Evolutionary conservation across 2,329 filamentous ascomycete genomes (phyloP).

Genomic region (Colletotrichum simmondsii): DNA sequence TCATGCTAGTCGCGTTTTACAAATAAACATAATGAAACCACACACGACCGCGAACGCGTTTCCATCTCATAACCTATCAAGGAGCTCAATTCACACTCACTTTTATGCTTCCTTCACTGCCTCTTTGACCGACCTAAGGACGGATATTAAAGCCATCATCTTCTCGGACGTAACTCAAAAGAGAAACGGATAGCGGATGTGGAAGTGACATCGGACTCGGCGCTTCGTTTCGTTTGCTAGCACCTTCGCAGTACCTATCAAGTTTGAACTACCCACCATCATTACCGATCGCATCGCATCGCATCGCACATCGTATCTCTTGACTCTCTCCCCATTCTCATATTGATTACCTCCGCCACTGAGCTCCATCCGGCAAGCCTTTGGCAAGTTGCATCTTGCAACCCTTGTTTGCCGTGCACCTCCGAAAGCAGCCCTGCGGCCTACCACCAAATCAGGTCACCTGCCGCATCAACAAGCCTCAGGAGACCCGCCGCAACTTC

Average conservation of each 20-base stretch:
- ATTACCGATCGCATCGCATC: conserved; percentile 8
- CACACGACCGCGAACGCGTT: conserved; percentile 15
- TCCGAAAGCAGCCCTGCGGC: conserved; percentile 22
- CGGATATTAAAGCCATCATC: neutral
- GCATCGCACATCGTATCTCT: conserved; percentile 2
- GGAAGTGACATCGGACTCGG: neutral
- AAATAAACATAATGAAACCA: conserved; percentile 14
- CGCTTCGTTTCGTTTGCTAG: neutral
- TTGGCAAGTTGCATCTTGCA: neutral
- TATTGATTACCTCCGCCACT: conserved; percentile 18
- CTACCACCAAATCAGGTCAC: conserved; percentile 26
- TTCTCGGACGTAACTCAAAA: neutral
- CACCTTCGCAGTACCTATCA: too few relatives aligned
- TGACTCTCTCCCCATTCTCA: neutral
- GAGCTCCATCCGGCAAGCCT: conserved; percentile 1
- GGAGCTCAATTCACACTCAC: neutral
- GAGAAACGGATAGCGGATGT: neutral
- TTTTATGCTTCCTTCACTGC: neutral
- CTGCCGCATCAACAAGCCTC: conserved; percentile 21
- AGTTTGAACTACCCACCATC: neutral
- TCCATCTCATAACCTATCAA: neutral
- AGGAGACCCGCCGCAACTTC: conserved; percentile 9
- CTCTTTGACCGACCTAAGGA: neutral
- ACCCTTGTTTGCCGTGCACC: conserved; percentile 2
- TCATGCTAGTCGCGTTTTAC: conserved; percentile 24